Percentiles rank a stretch among this genome's conserved stretches.
These are phyloP conservation scores for Mycena albidolilacea DNA, from an alignment of 768 basidiomycete species.

Conservation along the genomic window DNA sequence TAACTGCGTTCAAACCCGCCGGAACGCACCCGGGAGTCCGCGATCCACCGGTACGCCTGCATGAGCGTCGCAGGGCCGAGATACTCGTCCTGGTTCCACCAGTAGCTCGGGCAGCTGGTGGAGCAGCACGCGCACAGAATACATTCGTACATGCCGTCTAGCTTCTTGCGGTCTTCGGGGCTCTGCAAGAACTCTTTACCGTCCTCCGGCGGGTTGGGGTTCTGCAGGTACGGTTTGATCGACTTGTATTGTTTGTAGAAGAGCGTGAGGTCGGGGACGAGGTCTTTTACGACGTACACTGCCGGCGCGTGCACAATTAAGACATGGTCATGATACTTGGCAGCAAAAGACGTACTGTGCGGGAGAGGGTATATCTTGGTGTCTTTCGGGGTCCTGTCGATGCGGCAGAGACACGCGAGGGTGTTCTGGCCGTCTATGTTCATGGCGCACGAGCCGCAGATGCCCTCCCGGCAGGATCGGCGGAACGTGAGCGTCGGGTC, in stretches of 20 bases:
- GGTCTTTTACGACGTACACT: slow-evolving; percentile 99
- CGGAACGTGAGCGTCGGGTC: slow-evolving; percentile 98
- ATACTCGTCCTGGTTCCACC: slow-evolving; percentile 99
- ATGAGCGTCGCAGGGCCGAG: slow-evolving; percentile 97
- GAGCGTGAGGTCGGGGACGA: slow-evolving; percentile 91
- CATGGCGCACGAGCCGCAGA: slow-evolving; percentile 99
- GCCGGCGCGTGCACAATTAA: slow-evolving; percentile 1
- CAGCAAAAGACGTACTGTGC: slow-evolving; percentile 78
- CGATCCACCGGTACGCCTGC: slow-evolving; percentile 99
- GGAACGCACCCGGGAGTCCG: slow-evolving; percentile 87
- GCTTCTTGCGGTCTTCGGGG: slow-evolving; percentile 92
- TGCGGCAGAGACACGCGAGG: slow-evolving; percentile 95
- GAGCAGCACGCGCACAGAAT: slow-evolving; percentile 98
- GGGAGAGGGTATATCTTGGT: slow-evolving; percentile 97
- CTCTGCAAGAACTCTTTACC: slow-evolving; percentile 89
- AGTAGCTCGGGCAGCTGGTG: slow-evolving; percentile 97
- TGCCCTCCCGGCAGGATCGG: slow-evolving; percentile 93
- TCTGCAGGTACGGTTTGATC: slow-evolving; percentile 96
- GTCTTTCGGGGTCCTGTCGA: slow-evolving; percentile 85
- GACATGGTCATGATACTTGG: background rate
- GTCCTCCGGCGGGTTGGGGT: slow-evolving; percentile 85
- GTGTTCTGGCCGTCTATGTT: slow-evolving; percentile 99
- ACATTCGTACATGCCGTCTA: slow-evolving; percentile 98
- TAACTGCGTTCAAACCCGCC: no score
- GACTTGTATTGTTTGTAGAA: slow-evolving; percentile 99